Evolutionary conservation across 1,284 basidiomycete species (phyloP).

Genomic region (Tilletia setariae): DNA sequence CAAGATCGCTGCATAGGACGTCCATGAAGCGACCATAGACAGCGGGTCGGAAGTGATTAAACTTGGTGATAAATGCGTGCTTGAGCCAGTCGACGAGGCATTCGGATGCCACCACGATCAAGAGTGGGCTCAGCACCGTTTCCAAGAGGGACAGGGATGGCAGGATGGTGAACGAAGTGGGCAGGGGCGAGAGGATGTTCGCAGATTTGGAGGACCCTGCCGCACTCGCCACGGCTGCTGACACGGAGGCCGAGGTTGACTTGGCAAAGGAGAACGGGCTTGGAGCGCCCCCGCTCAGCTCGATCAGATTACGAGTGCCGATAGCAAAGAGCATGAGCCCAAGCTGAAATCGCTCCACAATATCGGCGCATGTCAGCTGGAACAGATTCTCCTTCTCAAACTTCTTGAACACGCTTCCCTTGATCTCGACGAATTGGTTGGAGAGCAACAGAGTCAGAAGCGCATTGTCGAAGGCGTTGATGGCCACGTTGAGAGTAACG

Average conservation of each 20-base stretch:
- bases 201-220: neutral
- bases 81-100: slow-evolving; percentile 98
- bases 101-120: slow-evolving; percentile 86
- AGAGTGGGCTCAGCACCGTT: slow-evolving; percentile 87
- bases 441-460: slow-evolving; percentile 89
- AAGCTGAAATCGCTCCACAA: slow-evolving; percentile 95
- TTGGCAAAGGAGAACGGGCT: slow-evolving; percentile 55
- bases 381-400: slow-evolving; percentile 99
- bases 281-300: slow-evolving; percentile 71
- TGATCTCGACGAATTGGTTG: slow-evolving; percentile 99
- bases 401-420: slow-evolving; percentile 97
- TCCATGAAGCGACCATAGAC: slow-evolving; percentile 96
- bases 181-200: slow-evolving; percentile 58
- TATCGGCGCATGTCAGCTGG: slow-evolving; percentile 83
- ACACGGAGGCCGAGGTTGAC: slow-evolving; percentile 11
- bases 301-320: slow-evolving; percentile 90
- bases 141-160: slow-evolving; percentile 62
- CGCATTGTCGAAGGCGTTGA: slow-evolving; percentile 97
- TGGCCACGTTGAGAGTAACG: slow-evolving; percentile 90
- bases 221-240: neutral
- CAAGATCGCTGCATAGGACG: slow-evolving; percentile 87
- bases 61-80: slow-evolving; percentile 98
- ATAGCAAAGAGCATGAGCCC: slow-evolving; percentile 86
- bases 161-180: slow-evolving; percentile 53
- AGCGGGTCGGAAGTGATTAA: slow-evolving; percentile 78